Evolutionary conservation across 192 early-diverging fungal genomes (phyloP).

Genomic region (Rhizophagus prolifer): DNA sequence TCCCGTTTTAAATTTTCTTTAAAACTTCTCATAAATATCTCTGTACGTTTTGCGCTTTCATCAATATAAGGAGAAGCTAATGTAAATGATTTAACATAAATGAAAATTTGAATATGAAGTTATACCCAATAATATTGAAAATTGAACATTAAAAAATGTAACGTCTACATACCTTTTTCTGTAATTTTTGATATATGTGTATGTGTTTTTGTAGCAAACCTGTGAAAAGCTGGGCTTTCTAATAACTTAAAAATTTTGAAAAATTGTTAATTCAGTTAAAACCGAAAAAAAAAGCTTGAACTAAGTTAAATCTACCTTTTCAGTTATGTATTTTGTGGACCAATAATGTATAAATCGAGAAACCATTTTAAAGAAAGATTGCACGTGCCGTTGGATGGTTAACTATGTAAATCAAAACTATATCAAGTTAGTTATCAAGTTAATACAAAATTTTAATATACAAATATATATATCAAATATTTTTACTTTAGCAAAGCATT

Average conservation of each 20-base stretch:
- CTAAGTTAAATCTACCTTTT: constrained; percentile 4
- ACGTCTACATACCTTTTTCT: neutral
- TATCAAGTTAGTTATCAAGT: too few species aligned
- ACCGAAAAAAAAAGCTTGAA: neutral
- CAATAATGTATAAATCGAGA: constrained; percentile 5
- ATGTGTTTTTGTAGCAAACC: constrained; percentile 13
- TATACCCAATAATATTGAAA: neutral
- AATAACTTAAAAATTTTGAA: neutral
- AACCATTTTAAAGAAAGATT: neutral
- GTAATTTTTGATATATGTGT: constrained; percentile 1
- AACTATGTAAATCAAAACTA: too few species aligned
- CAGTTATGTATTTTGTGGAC: constrained; percentile 3
- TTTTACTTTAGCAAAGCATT: too few species aligned
- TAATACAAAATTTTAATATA: too few species aligned
- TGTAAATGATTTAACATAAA: neutral
- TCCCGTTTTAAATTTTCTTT: constrained; percentile 17
- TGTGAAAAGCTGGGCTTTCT: constrained; percentile 13
- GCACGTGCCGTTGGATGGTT: too few species aligned
- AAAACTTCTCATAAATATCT: constrained; percentile 11
- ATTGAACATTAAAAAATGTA: neutral
- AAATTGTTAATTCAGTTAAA: neutral
- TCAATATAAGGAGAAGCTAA: constrained; percentile 15
- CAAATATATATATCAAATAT: too few species aligned
- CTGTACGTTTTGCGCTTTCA: constrained; percentile 2
- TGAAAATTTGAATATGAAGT: neutral